These are phyloP conservation scores for Ammopiptanthus mongolicus DNA, from an alignment of 306 rosid genomes.

Conservation along the genomic window DNA sequence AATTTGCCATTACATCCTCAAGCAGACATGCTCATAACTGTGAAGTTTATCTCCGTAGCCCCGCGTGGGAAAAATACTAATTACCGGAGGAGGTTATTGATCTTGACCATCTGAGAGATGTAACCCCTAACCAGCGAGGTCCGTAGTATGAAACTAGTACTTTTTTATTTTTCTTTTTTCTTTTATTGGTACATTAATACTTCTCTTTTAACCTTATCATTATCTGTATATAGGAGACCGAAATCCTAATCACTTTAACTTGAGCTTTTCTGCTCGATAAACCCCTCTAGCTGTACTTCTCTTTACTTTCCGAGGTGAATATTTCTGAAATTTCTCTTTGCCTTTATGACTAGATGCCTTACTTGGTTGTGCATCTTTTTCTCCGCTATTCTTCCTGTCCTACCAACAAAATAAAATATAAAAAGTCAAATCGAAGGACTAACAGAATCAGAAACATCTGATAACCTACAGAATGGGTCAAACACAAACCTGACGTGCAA, in stretches of 20 bases:
- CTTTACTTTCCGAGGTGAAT: constrained; percentile 4
- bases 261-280: constrained; percentile 42
- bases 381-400: constrained; percentile 30
- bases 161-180: background rate
- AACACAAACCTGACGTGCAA: constrained; percentile 44
- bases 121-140: background rate
- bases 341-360: constrained; percentile 15
- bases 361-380: constrained; percentile 24
- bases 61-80: background rate
- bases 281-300: constrained; percentile 22
- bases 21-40: background rate
- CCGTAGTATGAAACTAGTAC: background rate
- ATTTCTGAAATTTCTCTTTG: constrained; percentile 27
- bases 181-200: background rate
- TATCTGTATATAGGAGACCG: background rate
- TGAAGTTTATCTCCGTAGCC: background rate
- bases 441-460: background rate
- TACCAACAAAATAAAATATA: background rate
- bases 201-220: background rate
- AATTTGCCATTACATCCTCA: background rate
- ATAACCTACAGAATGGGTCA: background rate
- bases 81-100: background rate
- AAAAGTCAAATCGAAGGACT: background rate
- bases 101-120: background rate
- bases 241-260: constrained; percentile 23